These are phyloP conservation scores for Fusarium irregulare DNA, from an alignment of 2,329 filamentous ascomycete genomes.

Conservation along the genomic window DNA sequence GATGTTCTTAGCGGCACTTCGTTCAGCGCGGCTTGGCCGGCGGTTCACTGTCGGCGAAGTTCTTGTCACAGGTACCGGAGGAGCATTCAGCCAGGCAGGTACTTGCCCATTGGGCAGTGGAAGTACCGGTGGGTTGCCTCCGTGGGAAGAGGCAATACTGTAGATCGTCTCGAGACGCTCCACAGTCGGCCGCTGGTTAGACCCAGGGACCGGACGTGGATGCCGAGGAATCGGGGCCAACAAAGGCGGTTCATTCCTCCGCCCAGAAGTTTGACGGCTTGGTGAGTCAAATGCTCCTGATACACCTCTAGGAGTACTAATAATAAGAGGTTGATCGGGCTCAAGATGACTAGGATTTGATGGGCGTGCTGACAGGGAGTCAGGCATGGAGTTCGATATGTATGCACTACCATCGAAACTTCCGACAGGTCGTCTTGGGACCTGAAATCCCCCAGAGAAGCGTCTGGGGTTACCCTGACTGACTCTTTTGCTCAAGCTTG, in stretches of 20 bases:
- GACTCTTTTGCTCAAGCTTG: conserved; percentile 53
- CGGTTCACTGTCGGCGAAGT: conserved; percentile 58
- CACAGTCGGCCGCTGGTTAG: conserved; percentile 57
- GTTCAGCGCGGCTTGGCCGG: conserved; percentile 66
- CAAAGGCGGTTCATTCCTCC: conserved; percentile 58
- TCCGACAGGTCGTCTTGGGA: conserved; percentile 56
- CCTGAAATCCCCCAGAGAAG: conserved; percentile 56
- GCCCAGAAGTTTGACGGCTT: conserved; percentile 48
- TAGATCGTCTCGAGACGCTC: conserved; percentile 68
- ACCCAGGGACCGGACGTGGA: conserved; percentile 54
- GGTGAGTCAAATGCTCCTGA: conserved; percentile 64
- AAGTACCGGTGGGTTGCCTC: conserved; percentile 20
- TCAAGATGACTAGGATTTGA: conserved; percentile 30
- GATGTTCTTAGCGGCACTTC: conserved; percentile 72
- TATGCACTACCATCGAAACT: conserved; percentile 46
- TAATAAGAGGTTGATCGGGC: conserved; percentile 67
- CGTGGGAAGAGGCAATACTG: conserved; percentile 48
- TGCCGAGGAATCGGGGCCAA: conserved; percentile 65
- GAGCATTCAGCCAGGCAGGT: conserved; percentile 52
- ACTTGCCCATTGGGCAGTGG: conserved; percentile 33
- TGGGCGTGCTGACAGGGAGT: conserved; percentile 33
- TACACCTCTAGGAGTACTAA: conserved; percentile 69
- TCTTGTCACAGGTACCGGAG: conserved; percentile 51
- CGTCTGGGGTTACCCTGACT: conserved; percentile 55
- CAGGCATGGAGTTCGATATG: conserved; percentile 32